phyloP scores from a whole-genome alignment of 768 basidiomycete species.

The Trametes maxima region DNA sequence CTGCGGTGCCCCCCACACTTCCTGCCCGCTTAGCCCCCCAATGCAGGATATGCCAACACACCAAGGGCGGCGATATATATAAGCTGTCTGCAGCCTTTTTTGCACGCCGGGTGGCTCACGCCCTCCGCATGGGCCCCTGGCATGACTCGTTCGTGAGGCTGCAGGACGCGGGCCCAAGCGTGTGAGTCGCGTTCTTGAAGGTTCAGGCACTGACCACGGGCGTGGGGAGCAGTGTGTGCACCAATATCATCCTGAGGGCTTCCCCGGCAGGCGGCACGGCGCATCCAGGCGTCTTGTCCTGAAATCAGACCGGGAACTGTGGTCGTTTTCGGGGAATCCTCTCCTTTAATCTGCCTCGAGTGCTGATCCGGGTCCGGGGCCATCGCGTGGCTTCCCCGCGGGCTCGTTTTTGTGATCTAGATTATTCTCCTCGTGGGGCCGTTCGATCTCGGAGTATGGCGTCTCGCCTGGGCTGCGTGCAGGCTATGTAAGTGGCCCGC shows the following conservation, averaged over 20 bases:
- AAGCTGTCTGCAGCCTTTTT: not conserved
- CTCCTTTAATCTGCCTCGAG: not conserved
- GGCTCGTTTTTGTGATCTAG: slow-evolving; percentile 3
- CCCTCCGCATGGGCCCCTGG: not conserved
- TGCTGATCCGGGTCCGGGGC: slow-evolving; percentile 12
- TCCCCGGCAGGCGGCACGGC: not conserved
- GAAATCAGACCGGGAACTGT: not conserved
- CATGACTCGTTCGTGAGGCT: not conserved
- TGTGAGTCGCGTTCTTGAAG: not conserved
- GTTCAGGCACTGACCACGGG: not conserved
- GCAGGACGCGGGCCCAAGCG: slow-evolving; percentile 7
- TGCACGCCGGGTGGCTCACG: not conserved
- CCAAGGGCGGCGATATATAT: not conserved
- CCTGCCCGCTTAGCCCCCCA: not conserved
- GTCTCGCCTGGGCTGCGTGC: slow-evolving; percentile 1
- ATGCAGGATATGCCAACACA: not conserved
- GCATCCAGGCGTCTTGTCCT: not conserved
- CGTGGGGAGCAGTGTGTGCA: not conserved
- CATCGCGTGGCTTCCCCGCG: slow-evolving; percentile 10
- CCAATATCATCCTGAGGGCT: not conserved
- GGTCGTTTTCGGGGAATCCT: slow-evolving; percentile 7
- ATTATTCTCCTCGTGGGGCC: slow-evolving; percentile 17
- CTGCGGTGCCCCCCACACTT: not conserved
- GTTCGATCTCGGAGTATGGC: slow-evolving; percentile 11
- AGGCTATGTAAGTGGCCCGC: not conserved